Percentiles rank a stretch among this genome's conserved stretches.
These are phyloP conservation scores for Penicillium riverlandense DNA, from an alignment of 495 filamentous ascomycete genomes.

Conservation along the genomic window DNA sequence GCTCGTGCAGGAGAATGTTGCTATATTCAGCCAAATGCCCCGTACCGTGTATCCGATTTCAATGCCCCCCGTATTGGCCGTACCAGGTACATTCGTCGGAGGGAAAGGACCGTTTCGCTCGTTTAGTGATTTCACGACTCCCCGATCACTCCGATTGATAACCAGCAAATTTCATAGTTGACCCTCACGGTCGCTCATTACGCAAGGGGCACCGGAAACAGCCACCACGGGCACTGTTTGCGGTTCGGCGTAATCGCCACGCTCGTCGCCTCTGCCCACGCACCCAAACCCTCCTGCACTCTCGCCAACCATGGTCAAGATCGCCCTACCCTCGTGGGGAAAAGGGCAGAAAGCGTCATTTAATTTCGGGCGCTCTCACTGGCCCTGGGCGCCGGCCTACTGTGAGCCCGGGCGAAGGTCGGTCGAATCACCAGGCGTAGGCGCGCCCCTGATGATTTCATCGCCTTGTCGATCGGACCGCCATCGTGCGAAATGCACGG, in stretches of 20 bases:
- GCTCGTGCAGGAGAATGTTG: slow-evolving; percentile 18
- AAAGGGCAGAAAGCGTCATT: slow-evolving; percentile 16
- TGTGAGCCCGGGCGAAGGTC: slow-evolving; percentile 2
- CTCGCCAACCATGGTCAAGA: slow-evolving; percentile 11
- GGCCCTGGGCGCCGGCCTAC: slow-evolving; percentile 1
- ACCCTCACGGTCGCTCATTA: not conserved
- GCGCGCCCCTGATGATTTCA: slow-evolving; percentile 14
- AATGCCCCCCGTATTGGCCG: not conserved
- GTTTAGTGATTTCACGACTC: too few relatives aligned
- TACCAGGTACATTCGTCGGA: too few relatives aligned
- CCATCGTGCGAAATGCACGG: not conserved
- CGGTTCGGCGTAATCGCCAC: slow-evolving; percentile 6
- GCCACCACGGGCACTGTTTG: too few relatives aligned
- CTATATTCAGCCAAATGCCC: slow-evolving; percentile 9
- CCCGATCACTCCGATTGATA: too few relatives aligned
- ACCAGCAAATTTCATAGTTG: not conserved
- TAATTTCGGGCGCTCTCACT: slow-evolving; percentile 14
- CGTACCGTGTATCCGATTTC: slow-evolving; percentile 2
- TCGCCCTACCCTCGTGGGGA: slow-evolving; percentile 17
- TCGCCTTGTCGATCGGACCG: slow-evolving; percentile 6
- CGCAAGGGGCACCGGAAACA: too few relatives aligned
- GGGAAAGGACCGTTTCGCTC: too few relatives aligned
- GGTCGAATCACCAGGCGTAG: slow-evolving; percentile 15
- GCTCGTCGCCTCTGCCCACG: slow-evolving; percentile 5
- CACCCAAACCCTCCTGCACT: slow-evolving; percentile 19